Evolutionary conservation across 78 protist genomes (phyloP).

Genomic region (Emiliania huxleyi): DNA sequence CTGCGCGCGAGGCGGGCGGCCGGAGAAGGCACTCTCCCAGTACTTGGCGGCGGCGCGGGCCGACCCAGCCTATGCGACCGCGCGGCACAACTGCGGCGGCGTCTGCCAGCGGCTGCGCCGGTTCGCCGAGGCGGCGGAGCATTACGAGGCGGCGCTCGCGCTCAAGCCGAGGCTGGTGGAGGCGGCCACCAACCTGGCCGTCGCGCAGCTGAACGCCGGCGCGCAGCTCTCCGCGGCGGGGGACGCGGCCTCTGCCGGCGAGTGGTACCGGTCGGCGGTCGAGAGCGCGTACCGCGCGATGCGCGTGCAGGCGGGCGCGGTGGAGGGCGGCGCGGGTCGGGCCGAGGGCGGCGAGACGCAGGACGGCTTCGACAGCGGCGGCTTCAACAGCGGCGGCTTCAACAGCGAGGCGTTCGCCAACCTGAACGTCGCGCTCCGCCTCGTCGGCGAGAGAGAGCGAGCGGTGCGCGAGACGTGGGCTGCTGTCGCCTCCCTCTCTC

Average conservation of each 20-base stretch:
- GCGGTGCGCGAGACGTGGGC: neutral
- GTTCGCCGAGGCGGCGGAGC: neutral
- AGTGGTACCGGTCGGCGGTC: neutral
- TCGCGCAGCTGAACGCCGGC: neutral
- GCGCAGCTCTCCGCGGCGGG: neutral
- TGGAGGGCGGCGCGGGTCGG: neutral
- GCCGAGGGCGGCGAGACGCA: neutral
- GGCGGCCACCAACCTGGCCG: neutral
- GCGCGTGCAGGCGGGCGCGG: neutral
- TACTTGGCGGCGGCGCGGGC: neutral
- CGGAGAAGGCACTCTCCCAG: neutral
- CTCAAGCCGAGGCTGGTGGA: neutral
- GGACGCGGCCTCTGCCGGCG: neutral
- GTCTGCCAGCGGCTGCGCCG: neutral
- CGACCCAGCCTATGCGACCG: neutral
- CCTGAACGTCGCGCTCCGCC: constrained; percentile 2
- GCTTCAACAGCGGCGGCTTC: neutral
- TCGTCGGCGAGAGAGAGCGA: neutral
- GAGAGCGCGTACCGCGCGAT: neutral
- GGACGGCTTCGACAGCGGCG: neutral
- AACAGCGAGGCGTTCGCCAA: neutral
- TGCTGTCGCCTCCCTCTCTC: neutral
- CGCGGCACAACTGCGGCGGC: neutral
- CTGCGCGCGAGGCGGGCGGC: neutral
- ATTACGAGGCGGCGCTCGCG: neutral